phyloP scores from a whole-genome alignment of 2,329 filamentous ascomycete genomes.

The Colletotrichum sp. region DNA sequence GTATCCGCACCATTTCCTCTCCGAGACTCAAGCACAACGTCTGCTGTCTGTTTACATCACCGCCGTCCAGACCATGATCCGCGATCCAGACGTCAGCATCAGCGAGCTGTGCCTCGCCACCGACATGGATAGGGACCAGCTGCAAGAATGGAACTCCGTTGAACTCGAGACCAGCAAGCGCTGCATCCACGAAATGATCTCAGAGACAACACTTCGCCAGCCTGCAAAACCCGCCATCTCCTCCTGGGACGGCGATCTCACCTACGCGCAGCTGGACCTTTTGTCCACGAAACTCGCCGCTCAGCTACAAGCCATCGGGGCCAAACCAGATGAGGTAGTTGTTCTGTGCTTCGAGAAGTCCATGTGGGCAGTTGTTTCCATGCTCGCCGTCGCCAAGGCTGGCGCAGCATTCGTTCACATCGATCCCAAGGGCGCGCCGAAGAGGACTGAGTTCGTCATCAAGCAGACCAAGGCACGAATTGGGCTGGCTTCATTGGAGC shows the following conservation, averaged over 20 bases:
- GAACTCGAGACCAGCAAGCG: not conserved
- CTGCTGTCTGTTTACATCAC: not conserved
- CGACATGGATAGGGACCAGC: not conserved
- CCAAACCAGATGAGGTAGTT: constrained; percentile 24
- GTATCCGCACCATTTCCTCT: not conserved
- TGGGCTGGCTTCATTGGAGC: not conserved
- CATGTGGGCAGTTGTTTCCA: constrained; percentile 28
- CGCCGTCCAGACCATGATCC: not conserved
- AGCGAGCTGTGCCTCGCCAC: not conserved
- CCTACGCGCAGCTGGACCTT: constrained; percentile 23
- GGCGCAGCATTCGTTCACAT: constrained; percentile 35
- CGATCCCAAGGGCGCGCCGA: constrained; percentile 21
- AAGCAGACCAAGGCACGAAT: not conserved
- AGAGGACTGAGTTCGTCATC: constrained; percentile 2
- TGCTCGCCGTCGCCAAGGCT: constrained; percentile 34
- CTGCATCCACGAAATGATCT: constrained; percentile 11
- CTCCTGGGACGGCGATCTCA: constrained; percentile 27
- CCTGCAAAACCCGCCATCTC: constrained; percentile 10
- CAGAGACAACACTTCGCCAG: not conserved
- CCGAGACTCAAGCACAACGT: not conserved
- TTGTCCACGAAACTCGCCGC: constrained; percentile 22
- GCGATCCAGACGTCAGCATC: not conserved
- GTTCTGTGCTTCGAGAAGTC: constrained; percentile 34
- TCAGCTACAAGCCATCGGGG: constrained; percentile 16
- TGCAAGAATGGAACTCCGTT: not conserved